Conservation (phyloP, 441 rosid genomes). For the Euphorbia celastroides region DNA sequence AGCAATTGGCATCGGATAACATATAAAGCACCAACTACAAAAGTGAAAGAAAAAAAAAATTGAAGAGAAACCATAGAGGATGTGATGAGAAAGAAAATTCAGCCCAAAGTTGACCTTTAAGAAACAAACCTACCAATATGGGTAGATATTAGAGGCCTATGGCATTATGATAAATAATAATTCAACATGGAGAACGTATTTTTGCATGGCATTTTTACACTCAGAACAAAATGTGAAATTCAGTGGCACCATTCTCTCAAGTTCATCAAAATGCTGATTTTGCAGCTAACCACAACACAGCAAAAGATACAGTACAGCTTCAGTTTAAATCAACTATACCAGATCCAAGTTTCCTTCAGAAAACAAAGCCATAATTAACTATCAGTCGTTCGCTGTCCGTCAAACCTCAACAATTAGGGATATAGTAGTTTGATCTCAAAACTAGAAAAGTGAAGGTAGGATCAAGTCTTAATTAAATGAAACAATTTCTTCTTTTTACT, state of each 20-base stretch:
- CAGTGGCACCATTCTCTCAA: not conserved
- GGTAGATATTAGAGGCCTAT: not conserved
- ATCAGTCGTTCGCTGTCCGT: not conserved
- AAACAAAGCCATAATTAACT: not conserved
- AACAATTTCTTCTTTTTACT: not conserved
- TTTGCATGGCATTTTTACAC: not conserved
- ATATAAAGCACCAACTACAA: not conserved
- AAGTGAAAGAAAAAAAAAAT: constrained; percentile 5
- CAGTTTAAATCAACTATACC: not conserved
- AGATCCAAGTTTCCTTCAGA: not conserved
- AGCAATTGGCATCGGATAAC: not conserved
- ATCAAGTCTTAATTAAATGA: not conserved
- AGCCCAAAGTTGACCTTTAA: not conserved
- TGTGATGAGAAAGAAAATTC: not conserved
- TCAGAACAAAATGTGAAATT: not conserved
- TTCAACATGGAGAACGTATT: not conserved
- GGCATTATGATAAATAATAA: not conserved
- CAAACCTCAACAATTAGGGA: not conserved
- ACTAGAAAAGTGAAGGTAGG: not conserved
- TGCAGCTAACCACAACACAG: not conserved
- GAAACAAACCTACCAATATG: not conserved
- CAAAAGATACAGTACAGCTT: not conserved
- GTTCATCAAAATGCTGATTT: not conserved
- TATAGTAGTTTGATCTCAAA: not conserved
- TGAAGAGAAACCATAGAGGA: not conserved